Percentiles rank a stretch among this genome's conserved stretches.
phyloP scores from a whole-genome alignment of 1,284 basidiomycete genomes.

The Prillingera fragicola region DNA sequence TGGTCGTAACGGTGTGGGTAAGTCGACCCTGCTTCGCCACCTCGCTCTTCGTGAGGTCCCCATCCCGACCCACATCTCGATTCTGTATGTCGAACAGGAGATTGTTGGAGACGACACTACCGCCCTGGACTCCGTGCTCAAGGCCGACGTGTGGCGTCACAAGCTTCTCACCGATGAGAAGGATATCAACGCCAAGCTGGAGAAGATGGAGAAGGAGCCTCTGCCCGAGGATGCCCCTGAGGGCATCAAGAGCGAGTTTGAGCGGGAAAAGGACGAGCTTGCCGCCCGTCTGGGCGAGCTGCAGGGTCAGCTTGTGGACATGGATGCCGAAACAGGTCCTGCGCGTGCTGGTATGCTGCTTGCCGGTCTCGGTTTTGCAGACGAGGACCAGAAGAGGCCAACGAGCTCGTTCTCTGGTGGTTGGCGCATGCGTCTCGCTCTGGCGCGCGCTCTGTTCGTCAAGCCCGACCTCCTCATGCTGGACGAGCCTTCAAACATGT shows the following conservation, averaged over 20 bases:
- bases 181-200: constrained; percentile 53
- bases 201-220: constrained; percentile 57
- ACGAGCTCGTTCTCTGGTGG: constrained; percentile 94
- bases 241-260: constrained; percentile 70
- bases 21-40: constrained; percentile 93
- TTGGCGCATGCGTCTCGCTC: constrained; percentile 98
- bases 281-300: constrained; percentile 82
- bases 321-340: constrained; percentile 96
- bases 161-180: constrained; percentile 36
- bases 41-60: constrained; percentile 93
- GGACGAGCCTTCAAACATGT: constrained; percentile 93
- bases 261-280: constrained; percentile 75
- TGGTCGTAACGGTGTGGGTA: constrained; percentile 79
- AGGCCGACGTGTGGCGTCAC: constrained; percentile 94
- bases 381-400: constrained; percentile 73
- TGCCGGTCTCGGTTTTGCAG: constrained; percentile 86
- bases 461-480: constrained; percentile 76
- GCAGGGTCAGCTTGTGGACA: constrained; percentile 83
- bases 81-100: constrained; percentile 97
- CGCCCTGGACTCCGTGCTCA: constrained; percentile 88
- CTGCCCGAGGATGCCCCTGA: constrained; percentile 48
- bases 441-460: constrained; percentile 93
- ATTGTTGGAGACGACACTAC: constrained; percentile 87
- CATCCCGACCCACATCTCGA: constrained; percentile 88
- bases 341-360: constrained; percentile 83